Evolutionary conservation across 257 asterid genomes (phyloP).

Genomic region (Paulownia fortunei): DNA sequence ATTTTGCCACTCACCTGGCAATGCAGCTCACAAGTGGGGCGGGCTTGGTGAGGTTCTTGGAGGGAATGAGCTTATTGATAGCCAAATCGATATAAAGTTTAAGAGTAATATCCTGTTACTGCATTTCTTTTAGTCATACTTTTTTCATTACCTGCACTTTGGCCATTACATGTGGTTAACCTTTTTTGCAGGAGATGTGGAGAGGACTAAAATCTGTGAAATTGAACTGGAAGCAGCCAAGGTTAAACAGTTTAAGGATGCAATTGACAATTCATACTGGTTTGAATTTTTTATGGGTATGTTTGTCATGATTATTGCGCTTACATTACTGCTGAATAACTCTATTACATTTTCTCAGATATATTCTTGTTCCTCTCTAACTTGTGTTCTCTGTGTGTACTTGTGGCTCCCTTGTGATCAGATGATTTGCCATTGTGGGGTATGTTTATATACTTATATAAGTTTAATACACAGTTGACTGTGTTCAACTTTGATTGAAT

Average conservation of each 20-base stretch:
- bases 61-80: constrained; percentile 77
- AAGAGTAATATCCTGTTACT: constrained; percentile 52
- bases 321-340: neutral
- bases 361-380: constrained; percentile 31
- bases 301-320: constrained; percentile 22
- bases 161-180: constrained; percentile 1
- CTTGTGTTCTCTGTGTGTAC: constrained; percentile 35
- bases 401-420: constrained; percentile 43
- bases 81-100: constrained; percentile 72
- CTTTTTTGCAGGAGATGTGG: constrained; percentile 56
- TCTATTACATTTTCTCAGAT: neutral
- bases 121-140: constrained; percentile 15
- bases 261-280: constrained; percentile 69
- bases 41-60: constrained; percentile 80
- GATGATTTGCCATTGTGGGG: constrained; percentile 91
- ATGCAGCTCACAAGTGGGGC: constrained; percentile 66
- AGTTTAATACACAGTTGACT: neutral
- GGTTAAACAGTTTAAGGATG: constrained; percentile 73
- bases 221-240: constrained; percentile 63
- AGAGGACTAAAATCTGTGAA: constrained; percentile 55
- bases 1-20: constrained; percentile 59
- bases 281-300: constrained; percentile 79
- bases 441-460: constrained; percentile 37
- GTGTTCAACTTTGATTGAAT: constrained; percentile 20
- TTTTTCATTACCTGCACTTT: constrained; percentile 7